Conservation (phyloP, 345 rosid genomes). For the Schrenkiella parvula region DNA sequence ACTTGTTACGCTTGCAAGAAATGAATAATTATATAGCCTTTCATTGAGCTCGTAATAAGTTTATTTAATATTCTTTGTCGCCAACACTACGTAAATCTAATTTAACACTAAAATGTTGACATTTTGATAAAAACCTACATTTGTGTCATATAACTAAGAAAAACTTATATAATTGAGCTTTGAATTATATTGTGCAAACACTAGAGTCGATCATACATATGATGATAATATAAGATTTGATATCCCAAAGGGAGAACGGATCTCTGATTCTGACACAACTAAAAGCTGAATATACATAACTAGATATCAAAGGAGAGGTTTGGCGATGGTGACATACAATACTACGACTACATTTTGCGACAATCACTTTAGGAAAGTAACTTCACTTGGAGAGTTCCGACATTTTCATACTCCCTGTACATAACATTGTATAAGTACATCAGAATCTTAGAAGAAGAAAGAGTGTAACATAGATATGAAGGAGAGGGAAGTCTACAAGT, state of each 20-base stretch:
- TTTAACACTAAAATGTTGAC: too few species aligned
- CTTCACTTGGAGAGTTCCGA: constrained; percentile 2
- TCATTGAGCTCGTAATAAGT: too few species aligned
- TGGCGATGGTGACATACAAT: background rate
- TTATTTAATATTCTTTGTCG: too few species aligned
- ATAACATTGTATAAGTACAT: background rate
- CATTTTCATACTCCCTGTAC: constrained; percentile 16
- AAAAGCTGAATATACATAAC: constrained; percentile 25
- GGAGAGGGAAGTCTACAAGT: background rate
- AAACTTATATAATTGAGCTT: background rate
- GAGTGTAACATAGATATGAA: background rate
- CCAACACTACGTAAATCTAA: too few species aligned
- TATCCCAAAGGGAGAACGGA: background rate
- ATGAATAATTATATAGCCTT: too few species aligned
- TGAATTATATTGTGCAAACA: background rate
- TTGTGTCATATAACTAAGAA: too few species aligned
- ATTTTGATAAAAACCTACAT: too few species aligned
- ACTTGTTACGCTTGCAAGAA: background rate
- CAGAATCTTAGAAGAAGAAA: background rate
- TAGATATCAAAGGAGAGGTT: background rate
- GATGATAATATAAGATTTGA: background rate
- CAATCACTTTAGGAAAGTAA: background rate
- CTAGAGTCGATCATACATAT: background rate
- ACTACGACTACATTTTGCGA: constrained; percentile 7
- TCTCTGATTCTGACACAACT: background rate